Evolutionary conservation across 768 basidiomycete species (phyloP).

Genomic region (Russula earlei): DNA sequence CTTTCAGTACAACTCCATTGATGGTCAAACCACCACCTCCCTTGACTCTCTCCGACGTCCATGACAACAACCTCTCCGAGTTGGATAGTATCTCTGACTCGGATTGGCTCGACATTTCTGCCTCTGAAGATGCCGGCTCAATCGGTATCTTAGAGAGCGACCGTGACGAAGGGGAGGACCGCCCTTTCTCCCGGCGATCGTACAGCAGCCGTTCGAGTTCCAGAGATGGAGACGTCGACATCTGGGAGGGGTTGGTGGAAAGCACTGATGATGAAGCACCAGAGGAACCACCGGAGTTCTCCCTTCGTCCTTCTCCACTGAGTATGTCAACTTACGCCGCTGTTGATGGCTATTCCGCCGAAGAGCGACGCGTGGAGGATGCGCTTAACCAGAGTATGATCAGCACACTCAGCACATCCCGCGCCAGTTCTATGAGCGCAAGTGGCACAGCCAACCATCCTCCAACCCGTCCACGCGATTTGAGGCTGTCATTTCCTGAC

Average conservation of each 20-base stretch:
- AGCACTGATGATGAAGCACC: constrained; percentile 44
- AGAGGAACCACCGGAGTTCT: constrained; percentile 21
- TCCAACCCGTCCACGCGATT: constrained; percentile 56
- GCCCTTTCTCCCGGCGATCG: constrained; percentile 56
- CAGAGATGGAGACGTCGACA: constrained; percentile 57
- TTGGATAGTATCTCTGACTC: constrained; percentile 64
- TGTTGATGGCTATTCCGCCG: constrained; percentile 27
- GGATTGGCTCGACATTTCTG: constrained; percentile 76
- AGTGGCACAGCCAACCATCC: constrained; percentile 31
- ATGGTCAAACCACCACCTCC: constrained; percentile 21
- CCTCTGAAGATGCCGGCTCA: constrained; percentile 66
- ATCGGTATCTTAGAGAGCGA: constrained; percentile 53
- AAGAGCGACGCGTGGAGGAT: constrained; percentile 62
- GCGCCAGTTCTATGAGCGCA: constrained; percentile 47
- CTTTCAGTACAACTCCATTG: constrained; percentile 18
- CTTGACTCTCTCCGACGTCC: constrained; percentile 25
- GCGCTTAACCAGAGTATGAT: constrained; percentile 77
- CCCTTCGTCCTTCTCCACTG: constrained; percentile 16
- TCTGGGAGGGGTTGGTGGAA: constrained; percentile 71
- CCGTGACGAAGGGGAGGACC: constrained; percentile 42
- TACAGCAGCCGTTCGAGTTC: constrained; percentile 64
- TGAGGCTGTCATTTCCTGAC: constrained; percentile 76
- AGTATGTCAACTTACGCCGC: not conserved
- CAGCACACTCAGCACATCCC: constrained; percentile 68
- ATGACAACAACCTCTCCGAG: constrained; percentile 45